Evolutionary conservation across 768 basidiomycete species (phyloP).

Genomic region (Piloderma croceum): DNA sequence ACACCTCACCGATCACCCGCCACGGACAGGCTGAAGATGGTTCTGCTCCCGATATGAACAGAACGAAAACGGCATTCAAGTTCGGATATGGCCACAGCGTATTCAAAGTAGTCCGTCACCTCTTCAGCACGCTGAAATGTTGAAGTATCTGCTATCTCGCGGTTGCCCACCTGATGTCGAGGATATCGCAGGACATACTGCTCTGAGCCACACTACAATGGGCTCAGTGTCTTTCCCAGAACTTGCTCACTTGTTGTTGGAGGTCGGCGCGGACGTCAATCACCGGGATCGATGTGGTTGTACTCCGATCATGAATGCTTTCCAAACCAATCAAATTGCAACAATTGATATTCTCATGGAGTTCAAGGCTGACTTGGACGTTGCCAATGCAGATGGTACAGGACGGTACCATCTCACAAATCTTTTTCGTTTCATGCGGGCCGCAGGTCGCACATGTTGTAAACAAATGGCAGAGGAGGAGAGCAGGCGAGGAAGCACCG

Average conservation of each 20-base stretch:
- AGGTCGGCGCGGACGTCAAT: slow-evolving; percentile 10
- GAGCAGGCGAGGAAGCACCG: slow-evolving; percentile 38
- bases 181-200: slow-evolving; percentile 46
- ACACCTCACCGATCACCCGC: too few relatives aligned
- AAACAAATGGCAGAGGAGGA: slow-evolving; percentile 41
- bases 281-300: slow-evolving; percentile 4
- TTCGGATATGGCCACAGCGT: slow-evolving; percentile 38
- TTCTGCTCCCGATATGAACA: slow-evolving; percentile 33
- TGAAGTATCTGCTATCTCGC: slow-evolving; percentile 32
- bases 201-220: slow-evolving; percentile 37
- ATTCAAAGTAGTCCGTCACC: slow-evolving; percentile 37
- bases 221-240: background rate
- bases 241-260: slow-evolving; percentile 6
- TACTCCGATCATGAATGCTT: slow-evolving; percentile 1
- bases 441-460: slow-evolving; percentile 40
- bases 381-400: slow-evolving; percentile 22
- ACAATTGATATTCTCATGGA: slow-evolving; percentile 9
- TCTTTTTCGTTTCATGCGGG: slow-evolving; percentile 29
- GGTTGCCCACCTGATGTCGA: slow-evolving; percentile 36
- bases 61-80: slow-evolving; percentile 38
- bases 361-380: slow-evolving; percentile 5
- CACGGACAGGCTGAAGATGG: too few relatives aligned
- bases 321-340: slow-evolving; percentile 1
- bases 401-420: slow-evolving; percentile 21
- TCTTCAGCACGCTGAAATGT: slow-evolving; percentile 10